phyloP scores from a whole-genome alignment of 1,284 basidiomycete species.

The Leccinum pachyderme region DNA sequence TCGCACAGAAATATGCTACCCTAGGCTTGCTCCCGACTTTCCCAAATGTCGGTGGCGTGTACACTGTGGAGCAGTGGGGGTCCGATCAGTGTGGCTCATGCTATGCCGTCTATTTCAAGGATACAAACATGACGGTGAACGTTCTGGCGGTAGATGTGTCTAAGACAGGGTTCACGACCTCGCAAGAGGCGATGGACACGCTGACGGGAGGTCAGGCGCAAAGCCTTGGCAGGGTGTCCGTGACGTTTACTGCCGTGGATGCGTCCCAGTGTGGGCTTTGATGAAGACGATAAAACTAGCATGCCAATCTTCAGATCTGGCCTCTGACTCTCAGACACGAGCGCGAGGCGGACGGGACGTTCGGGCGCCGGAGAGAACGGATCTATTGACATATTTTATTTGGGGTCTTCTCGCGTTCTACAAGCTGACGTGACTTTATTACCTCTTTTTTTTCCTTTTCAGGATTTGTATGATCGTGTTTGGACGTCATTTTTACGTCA shows the following conservation, averaged over 20 bases:
- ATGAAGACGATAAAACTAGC: background rate
- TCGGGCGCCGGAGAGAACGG: background rate
- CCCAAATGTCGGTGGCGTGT: conserved; percentile 35
- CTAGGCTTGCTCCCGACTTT: conserved; percentile 32
- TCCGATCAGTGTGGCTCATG: conserved; percentile 36
- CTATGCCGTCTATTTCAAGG: conserved; percentile 31
- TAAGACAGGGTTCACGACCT: conserved; percentile 33
- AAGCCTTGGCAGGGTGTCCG: conserved; percentile 24
- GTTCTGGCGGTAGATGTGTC: conserved; percentile 35
- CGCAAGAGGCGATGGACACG: conserved; percentile 33
- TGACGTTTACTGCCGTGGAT: background rate
- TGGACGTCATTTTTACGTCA: background rate
- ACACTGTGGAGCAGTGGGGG: conserved; percentile 28
- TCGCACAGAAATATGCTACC: conserved; percentile 31
- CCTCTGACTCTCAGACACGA: background rate
- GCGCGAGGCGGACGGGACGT: background rate
- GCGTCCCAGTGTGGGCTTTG: background rate
- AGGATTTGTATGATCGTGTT: background rate
- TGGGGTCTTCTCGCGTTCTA: background rate
- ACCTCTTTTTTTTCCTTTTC: too few species aligned
- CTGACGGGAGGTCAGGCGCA: conserved; percentile 30
- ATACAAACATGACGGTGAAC: conserved; percentile 18
- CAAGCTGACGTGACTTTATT: background rate
- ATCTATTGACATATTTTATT: background rate
- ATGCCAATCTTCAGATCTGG: background rate